Percentiles rank a stretch among this genome's conserved stretches.
Evolutionary conservation across 2,329 filamentous ascomycete species (phyloP).

Genomic region (Aaosphaeria arxii): DNA sequence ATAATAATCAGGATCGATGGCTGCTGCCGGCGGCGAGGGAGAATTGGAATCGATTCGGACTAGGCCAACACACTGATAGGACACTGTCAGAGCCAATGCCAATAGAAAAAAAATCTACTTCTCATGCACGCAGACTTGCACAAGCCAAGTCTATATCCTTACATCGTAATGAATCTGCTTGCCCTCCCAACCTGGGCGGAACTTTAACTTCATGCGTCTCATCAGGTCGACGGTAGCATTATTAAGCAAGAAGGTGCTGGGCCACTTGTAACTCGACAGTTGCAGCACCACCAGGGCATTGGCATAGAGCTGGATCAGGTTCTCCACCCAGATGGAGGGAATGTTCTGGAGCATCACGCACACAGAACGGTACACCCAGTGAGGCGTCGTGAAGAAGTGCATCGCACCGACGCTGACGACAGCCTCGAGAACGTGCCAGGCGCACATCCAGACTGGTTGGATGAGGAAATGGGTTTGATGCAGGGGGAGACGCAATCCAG

Average conservation of each 20-base stretch:
- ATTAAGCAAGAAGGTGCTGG: conserved; percentile 25
- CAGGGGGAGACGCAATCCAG: conserved; percentile 24
- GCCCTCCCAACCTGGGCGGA: conserved; percentile 20
- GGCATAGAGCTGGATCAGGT: conserved; percentile 33
- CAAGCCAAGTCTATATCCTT: not conserved
- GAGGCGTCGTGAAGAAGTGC: conserved; percentile 31
- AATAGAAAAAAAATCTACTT: too few species aligned
- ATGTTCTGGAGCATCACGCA: conserved; percentile 32
- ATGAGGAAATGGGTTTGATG: conserved; percentile 32
- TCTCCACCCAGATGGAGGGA: conserved; percentile 22
- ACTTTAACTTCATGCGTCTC: conserved; percentile 30
- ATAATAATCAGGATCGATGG: too few species aligned
- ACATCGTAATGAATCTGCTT: not conserved
- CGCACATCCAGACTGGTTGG: conserved; percentile 30
- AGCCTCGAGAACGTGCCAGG: conserved; percentile 29
- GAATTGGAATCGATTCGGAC: too few species aligned
- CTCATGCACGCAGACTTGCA: too few species aligned
- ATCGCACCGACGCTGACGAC: conserved; percentile 28
- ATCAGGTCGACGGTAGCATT: conserved; percentile 29
- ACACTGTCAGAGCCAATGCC: too few species aligned
- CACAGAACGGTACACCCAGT: conserved; percentile 34
- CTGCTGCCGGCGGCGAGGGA: too few species aligned
- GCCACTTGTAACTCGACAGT: conserved; percentile 33
- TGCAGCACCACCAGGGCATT: conserved; percentile 34
- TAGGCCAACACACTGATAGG: too few species aligned